Percentiles rank a stretch among this genome's conserved stretches.
phyloP scores from a whole-genome alignment of 768 basidiomycete genomes.

The Boletus subcaerulescens region DNA sequence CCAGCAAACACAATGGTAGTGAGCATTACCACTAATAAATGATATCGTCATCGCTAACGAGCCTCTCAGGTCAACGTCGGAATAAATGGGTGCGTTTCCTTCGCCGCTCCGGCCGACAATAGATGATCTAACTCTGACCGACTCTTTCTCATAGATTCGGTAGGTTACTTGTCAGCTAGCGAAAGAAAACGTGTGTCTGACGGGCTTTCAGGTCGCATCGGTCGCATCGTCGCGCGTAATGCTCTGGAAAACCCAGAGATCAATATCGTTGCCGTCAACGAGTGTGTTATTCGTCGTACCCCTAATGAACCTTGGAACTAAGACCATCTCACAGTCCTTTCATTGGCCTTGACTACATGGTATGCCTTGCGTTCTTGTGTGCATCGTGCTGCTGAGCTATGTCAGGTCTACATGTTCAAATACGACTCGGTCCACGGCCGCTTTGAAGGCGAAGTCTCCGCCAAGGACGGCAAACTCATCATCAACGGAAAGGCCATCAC shows the following conservation, averaged over 20 bases:
- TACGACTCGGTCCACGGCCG: slow-evolving; percentile 91
- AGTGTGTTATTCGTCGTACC: slow-evolving; percentile 49
- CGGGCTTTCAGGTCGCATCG: slow-evolving; percentile 79
- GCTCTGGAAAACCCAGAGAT: slow-evolving; percentile 73
- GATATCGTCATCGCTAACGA: slow-evolving; percentile 1
- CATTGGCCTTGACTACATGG: slow-evolving; percentile 98
- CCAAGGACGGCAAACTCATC: slow-evolving; percentile 85
- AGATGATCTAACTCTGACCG: slow-evolving; percentile 12
- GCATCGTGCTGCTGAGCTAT: slow-evolving; percentile 1
- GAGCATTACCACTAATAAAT: neutral
- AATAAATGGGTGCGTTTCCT: slow-evolving; percentile 81
- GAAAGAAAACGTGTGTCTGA: slow-evolving; percentile 4
- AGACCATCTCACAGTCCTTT: slow-evolving; percentile 65
- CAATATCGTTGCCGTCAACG: slow-evolving; percentile 92
- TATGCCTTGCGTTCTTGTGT: slow-evolving; percentile 28
- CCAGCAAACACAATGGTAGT: slow-evolving; percentile 30
- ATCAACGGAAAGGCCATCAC: slow-evolving; percentile 76
- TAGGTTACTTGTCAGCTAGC: slow-evolving; percentile 36
- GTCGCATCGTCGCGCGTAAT: slow-evolving; percentile 97
- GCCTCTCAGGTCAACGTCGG: slow-evolving; percentile 72
- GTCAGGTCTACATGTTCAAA: slow-evolving; percentile 97
- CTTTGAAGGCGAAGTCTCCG: slow-evolving; percentile 81
- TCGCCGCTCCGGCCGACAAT: neutral
- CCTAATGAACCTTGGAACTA: neutral
- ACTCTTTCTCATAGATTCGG: slow-evolving; percentile 56